These are phyloP conservation scores for Gomphus sp. DNA, from an alignment of 1,284 basidiomycete species.

Conservation along the genomic window DNA sequence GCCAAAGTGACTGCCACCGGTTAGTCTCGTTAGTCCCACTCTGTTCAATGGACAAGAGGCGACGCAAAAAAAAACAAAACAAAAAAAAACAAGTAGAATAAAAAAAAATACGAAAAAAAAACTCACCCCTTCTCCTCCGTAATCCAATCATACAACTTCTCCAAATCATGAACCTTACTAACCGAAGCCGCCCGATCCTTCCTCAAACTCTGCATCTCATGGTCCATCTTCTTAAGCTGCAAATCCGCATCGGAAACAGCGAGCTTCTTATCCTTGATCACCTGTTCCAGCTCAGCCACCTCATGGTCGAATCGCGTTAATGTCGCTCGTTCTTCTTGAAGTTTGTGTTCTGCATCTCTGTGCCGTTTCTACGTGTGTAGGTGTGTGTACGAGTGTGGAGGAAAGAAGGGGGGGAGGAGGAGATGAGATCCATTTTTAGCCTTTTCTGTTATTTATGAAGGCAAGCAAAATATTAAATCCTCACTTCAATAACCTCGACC, in stretches of 20 bases:
- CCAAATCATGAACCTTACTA: conserved; percentile 51
- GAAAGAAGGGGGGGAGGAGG: background rate
- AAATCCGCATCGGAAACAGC: conserved; percentile 68
- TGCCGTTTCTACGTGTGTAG: conserved; percentile 36
- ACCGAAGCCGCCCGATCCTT: conserved; percentile 35
- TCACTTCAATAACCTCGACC: conserved; percentile 46
- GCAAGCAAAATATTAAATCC: conserved; percentile 2
- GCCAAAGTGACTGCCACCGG: conserved; percentile 60
- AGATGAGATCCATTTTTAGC: background rate
- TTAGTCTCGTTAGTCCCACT: background rate
- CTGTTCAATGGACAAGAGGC: background rate
- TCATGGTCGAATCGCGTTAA: conserved; percentile 86
- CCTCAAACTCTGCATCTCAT: conserved; percentile 35
- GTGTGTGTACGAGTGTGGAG: too few relatives aligned
- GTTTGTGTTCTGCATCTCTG: conserved; percentile 59
- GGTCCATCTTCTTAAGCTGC: conserved; percentile 46
- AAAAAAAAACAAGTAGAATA: too few relatives aligned
- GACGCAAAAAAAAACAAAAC: too few relatives aligned
- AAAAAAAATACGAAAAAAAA: background rate
- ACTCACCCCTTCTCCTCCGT: conserved; percentile 73
- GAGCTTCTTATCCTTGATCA: conserved; percentile 77
- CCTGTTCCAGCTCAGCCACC: conserved; percentile 71
- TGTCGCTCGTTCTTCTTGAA: conserved; percentile 79
- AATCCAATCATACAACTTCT: conserved; percentile 88
- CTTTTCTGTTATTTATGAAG: too few relatives aligned